Percentiles rank a stretch among this genome's conserved stretches.
phyloP scores from a whole-genome alignment of 2,329 filamentous ascomycete genomes.

The Sclerotinia trifoliorum region DNA sequence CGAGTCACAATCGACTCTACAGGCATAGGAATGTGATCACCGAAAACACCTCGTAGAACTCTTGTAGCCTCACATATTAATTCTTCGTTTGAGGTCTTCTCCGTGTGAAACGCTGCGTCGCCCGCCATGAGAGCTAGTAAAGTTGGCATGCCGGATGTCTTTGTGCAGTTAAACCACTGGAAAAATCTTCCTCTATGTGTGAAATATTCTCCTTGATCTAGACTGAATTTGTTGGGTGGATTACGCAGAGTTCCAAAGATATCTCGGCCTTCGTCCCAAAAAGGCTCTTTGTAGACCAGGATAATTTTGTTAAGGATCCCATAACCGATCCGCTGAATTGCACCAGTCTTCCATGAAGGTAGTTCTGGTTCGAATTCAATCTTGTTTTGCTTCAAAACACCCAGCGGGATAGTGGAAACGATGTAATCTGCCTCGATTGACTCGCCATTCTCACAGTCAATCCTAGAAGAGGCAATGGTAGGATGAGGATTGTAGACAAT shows the following conservation, averaged over 20 bases:
- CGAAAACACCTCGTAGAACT: conserved; percentile 75
- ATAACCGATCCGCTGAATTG: conserved; percentile 83
- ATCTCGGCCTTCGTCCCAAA: conserved; percentile 87
- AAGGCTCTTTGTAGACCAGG: conserved; percentile 81
- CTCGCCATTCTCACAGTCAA: conserved; percentile 77
- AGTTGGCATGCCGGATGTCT: conserved; percentile 83
- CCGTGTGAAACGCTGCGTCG: conserved; percentile 86
- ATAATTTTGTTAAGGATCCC: conserved; percentile 95
- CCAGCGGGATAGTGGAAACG: conserved; percentile 86
- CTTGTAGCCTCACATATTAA: conserved; percentile 78
- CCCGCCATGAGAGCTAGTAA: conserved; percentile 94
- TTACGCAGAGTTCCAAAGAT: conserved; percentile 91
- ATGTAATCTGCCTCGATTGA: conserved; percentile 81
- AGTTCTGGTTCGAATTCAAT: conserved; percentile 87
- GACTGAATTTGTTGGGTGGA: conserved; percentile 65
- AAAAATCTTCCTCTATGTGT: conserved; percentile 87
- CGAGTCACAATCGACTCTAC: conserved; percentile 85
- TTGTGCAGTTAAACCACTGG: conserved; percentile 94
- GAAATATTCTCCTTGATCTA: conserved; percentile 76
- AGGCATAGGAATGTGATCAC: conserved; percentile 68
- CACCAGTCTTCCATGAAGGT: conserved; percentile 80
- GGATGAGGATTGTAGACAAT: conserved; percentile 61
- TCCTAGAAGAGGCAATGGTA: conserved; percentile 50
- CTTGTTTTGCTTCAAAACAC: conserved; percentile 80
- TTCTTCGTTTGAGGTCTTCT: conserved; percentile 69